phyloP scores from a whole-genome alignment of 441 rosid genomes.

The Populus hybrid region DNA sequence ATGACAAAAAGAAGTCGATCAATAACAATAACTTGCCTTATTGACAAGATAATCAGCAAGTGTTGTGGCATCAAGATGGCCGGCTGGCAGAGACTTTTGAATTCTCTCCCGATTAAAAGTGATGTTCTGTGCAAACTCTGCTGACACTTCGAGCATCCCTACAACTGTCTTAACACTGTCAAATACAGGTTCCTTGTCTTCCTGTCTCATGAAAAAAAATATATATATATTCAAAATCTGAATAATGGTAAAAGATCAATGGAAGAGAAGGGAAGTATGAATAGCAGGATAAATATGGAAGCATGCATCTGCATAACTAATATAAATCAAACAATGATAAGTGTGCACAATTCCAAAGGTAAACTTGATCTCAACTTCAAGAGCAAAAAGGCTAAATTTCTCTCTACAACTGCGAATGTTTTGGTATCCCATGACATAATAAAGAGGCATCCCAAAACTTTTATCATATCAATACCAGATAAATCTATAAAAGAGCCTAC shows the following conservation, averaged over 20 bases:
- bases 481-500: slow-evolving; percentile 22
- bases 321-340: not conserved
- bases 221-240: not conserved
- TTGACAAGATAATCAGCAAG: slow-evolving; percentile 94
- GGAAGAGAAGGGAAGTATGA: not conserved
- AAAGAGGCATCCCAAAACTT: not conserved
- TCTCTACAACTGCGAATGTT: not conserved
- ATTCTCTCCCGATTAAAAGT: slow-evolving; percentile 64
- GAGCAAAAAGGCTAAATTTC: not conserved
- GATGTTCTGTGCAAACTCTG: slow-evolving; percentile 87
- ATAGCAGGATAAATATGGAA: not conserved
- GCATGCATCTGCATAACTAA: not conserved
- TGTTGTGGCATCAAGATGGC: slow-evolving; percentile 93
- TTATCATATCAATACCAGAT: not conserved
- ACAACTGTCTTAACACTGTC: slow-evolving; percentile 78
- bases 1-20: not conserved
- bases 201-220: slow-evolving; percentile 39
- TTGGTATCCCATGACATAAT: not conserved
- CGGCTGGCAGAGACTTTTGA: slow-evolving; percentile 73
- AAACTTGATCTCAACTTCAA: not conserved
- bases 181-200: slow-evolving; percentile 91
- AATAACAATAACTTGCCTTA: slow-evolving; percentile 49
- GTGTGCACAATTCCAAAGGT: not conserved
- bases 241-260: not conserved
- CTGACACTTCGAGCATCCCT: slow-evolving; percentile 93